Conservation (phyloP, 2,329 filamentous ascomycete genomes). For the Colletotrichum theobromicola region DNA sequence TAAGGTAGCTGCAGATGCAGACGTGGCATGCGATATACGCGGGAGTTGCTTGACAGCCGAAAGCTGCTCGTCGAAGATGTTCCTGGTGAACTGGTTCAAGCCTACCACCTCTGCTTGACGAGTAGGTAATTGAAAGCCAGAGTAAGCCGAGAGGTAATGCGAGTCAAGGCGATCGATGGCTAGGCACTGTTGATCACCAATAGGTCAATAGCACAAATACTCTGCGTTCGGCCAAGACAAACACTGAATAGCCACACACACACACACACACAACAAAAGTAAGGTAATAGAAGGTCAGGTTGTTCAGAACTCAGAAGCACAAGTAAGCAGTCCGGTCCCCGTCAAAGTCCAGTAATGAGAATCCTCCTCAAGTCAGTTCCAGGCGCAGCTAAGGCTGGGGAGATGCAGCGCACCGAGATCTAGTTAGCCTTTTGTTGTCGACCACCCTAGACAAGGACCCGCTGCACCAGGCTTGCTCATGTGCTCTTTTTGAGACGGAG, state of each 20-base stretch:
- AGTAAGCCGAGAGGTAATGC: not conserved
- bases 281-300: not conserved
- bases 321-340: not conserved
- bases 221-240: not conserved
- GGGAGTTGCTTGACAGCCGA: not conserved
- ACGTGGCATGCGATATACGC: not conserved
- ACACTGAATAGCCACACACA: not conserved
- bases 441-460: constrained; percentile 31
- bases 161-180: not conserved
- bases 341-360: not conserved
- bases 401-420: not conserved
- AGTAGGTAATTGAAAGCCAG: not conserved
- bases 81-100: not conserved
- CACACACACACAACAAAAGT: not conserved
- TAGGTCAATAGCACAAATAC: not conserved
- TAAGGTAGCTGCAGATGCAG: not conserved
- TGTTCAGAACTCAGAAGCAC: not conserved
- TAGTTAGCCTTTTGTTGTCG: constrained; percentile 17
- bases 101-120: not conserved
- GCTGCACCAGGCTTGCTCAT: constrained; percentile 51
- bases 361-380: not conserved
- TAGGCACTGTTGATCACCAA: not conserved
- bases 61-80: not conserved
- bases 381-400: not conserved
- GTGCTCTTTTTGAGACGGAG: constrained; percentile 50